These are phyloP conservation scores for Zea mays DNA, from an alignment of 176 grass and related monocot genomes.

Conservation along the genomic window DNA sequence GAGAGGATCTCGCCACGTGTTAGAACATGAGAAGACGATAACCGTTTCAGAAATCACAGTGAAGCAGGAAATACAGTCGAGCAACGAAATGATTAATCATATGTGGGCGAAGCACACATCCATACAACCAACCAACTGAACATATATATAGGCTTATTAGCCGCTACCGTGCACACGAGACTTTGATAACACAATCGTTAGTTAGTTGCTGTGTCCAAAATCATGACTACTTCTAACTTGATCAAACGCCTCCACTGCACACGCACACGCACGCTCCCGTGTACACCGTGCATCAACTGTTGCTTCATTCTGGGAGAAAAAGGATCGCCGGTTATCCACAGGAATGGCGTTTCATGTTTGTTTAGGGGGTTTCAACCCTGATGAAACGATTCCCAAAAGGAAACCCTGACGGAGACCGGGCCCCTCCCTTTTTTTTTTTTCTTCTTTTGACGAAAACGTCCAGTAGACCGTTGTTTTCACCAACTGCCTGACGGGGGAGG, in stretches of 20 bases:
- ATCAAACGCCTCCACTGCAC: background rate
- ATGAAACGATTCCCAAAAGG: background rate
- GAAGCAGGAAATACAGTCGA: too few species aligned
- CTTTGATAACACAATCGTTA: background rate
- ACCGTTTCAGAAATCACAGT: too few species aligned
- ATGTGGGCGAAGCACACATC: background rate
- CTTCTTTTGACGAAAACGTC: background rate
- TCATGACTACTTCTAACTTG: background rate
- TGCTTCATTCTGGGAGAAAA: conserved; percentile 7
- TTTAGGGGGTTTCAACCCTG: background rate
- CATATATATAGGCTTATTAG: too few species aligned
- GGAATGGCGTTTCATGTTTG: background rate
- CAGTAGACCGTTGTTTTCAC: conserved; percentile 39
- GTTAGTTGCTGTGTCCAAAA: conserved; percentile 10
- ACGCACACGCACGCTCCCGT: too few species aligned
- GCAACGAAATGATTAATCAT: too few species aligned
- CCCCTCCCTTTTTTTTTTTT: too few species aligned
- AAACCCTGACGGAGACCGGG: conserved; percentile 16
- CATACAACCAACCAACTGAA: background rate
- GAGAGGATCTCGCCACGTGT: too few species aligned
- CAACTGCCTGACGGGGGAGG: conserved; percentile 41
- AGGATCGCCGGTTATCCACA: background rate
- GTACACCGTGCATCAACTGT: background rate
- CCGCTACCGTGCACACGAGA: background rate
- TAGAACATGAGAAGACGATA: too few species aligned